Conservation (phyloP, 2,329 filamentous ascomycete species). For the Exutisphaerella laricina region DNA sequence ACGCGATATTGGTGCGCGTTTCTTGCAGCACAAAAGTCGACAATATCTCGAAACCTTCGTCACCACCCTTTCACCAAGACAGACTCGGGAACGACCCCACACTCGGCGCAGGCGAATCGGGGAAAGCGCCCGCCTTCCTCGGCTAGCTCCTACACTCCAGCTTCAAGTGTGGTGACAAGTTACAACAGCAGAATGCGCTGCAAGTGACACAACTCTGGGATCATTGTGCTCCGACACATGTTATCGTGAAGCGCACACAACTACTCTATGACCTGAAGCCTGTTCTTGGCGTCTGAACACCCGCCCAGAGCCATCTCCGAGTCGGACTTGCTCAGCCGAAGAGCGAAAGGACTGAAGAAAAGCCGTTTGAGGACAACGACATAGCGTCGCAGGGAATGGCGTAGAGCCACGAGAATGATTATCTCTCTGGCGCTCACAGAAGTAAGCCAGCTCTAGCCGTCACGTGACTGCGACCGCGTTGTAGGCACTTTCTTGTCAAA, state of each 20-base stretch:
- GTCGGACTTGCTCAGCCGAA: neutral
- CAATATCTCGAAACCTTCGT: too few relatives aligned
- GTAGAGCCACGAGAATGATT: neutral
- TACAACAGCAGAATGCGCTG: too few relatives aligned
- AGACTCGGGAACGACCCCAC: too few relatives aligned
- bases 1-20: neutral
- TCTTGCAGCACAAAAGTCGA: neutral
- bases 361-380: neutral
- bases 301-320: neutral
- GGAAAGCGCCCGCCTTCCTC: too few relatives aligned
- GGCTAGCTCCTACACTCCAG: too few relatives aligned
- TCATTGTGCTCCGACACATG: too few relatives aligned
- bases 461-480: neutral
- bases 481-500: neutral
- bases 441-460: neutral
- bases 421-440: neutral
- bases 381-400: neutral
- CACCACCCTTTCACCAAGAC: too few relatives aligned
- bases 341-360: neutral
- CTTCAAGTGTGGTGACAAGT: too few relatives aligned
- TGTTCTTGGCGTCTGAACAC: neutral
- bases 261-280: too few relatives aligned
- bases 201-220: too few relatives aligned
- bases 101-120: too few relatives aligned
- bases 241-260: too few relatives aligned